phyloP scores from a whole-genome alignment of 2,329 filamentous ascomycete genomes.

The Phaeosphaeria sp. region DNA sequence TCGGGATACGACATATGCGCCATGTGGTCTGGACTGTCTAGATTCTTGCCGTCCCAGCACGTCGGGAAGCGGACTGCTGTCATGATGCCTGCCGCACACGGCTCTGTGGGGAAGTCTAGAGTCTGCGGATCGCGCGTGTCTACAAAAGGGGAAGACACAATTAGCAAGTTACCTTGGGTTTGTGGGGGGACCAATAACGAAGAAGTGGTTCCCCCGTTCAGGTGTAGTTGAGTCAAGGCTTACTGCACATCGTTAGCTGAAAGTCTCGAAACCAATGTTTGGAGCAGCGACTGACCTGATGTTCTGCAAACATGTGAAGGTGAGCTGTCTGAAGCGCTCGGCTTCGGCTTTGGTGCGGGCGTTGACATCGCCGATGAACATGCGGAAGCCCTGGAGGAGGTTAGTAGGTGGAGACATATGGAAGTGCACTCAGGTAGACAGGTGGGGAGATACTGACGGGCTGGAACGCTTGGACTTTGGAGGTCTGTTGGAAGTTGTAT shows the following conservation, averaged over 20 bases:
- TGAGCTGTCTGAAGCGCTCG: constrained; percentile 52
- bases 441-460: constrained; percentile 12
- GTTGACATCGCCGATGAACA: constrained; percentile 39
- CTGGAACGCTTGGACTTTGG: constrained; percentile 53
- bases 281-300: too few species aligned
- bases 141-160: too few species aligned
- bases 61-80: constrained; percentile 50
- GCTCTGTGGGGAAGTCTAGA: constrained; percentile 46
- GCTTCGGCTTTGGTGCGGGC: constrained; percentile 38
- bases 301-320: constrained; percentile 53
- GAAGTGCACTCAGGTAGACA: neutral
- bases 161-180: too few species aligned
- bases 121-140: constrained; percentile 51
- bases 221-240: too few species aligned
- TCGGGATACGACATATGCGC: constrained; percentile 29
- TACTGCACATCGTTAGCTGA: too few species aligned
- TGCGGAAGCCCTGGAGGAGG: constrained; percentile 34
- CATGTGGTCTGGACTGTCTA: constrained; percentile 45
- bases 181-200: too few species aligned
- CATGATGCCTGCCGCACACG: constrained; percentile 52
- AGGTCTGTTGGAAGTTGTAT: constrained; percentile 33
- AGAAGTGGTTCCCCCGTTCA: too few species aligned
- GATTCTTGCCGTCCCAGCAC: constrained; percentile 33
- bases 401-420: constrained; percentile 4
- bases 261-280: too few species aligned